Evolutionary conservation across 2,329 filamentous ascomycete species (phyloP), one percentile per base, ranked within the genome.

Genomic region (Fusarium coffeatum): DNA sequence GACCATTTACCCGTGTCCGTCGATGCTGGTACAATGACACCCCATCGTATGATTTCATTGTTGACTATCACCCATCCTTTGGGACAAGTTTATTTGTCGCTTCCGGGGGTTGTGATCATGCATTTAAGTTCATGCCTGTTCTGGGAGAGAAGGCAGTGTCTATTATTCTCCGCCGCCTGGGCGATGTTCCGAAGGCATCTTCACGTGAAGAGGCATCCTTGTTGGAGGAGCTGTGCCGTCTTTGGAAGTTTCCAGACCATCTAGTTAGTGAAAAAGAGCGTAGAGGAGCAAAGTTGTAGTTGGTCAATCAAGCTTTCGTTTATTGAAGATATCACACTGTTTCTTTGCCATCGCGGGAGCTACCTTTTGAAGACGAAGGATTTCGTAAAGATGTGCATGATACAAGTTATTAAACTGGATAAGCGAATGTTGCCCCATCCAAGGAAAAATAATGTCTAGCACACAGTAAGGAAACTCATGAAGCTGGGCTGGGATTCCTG

Each of bases 1-100:
- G 48, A 7, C 48, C 48, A 27, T 51, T 51, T 20, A 22, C 32
- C 18, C 48, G 48, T 6, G 32, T 51, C 20, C 28, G 30, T 15
- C 10, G 32, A 37, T 51, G 48, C 16, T 51, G 48, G 48, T 51
- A 51, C 32, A 51, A 51, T 51, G 48, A 51, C 11, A 51, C 48
- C 16, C 48, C 32, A 11, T 51, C 48, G 10, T 51, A 51, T 37
- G 48, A 51, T 20, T 51, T 51, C 9, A 51, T 51, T 37, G 32
- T 51, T 10, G 48, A 51, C 22, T 51, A 51, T 51, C 48, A 51
- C 11, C 48, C 48, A 34, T 51, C 48, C 20, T 51, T 37, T 18
- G 48, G 32, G 6, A 25, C 30, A 34, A 51, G 48, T 12, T 51
- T 51, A 25, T 51, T 51, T 27, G 48, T 51, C 4, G 48, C 32